A percentile compares a stretch with the other conserved stretches of the same genome.
phyloP scores from a whole-genome alignment of 345 rosid species.

The Gossypioides kirkii region DNA sequence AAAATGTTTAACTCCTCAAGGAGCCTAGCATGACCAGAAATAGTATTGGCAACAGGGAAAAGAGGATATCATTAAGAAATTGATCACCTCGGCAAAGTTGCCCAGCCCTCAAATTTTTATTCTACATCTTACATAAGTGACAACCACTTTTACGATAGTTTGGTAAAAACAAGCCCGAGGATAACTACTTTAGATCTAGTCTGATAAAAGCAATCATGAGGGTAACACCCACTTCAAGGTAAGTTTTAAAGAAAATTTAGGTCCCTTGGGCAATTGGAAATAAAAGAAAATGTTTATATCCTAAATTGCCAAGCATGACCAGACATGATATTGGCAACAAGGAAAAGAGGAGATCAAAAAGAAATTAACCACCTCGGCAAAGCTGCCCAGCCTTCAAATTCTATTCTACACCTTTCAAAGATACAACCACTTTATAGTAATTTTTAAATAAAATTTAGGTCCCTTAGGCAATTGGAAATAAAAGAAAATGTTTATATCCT shows the following conservation, averaged over 20 bases:
- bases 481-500: neutral
- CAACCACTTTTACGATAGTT: neutral
- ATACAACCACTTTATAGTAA: neutral
- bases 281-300: neutral
- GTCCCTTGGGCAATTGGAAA: slow-evolving; percentile 8
- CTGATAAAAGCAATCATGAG: neutral
- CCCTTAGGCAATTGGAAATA: slow-evolving; percentile 10
- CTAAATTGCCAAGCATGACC: neutral
- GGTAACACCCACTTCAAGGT: neutral
- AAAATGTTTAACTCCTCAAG: neutral
- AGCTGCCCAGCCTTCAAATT: slow-evolving; percentile 28
- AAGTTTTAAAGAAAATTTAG: neutral
- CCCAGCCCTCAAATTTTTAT: slow-evolving; percentile 10
- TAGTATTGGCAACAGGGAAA: slow-evolving; percentile 10
- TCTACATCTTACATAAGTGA: neutral
- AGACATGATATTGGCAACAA: neutral
- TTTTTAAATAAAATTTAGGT: neutral
- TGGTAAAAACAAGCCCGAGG: too few species aligned
- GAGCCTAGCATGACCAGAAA: slow-evolving; percentile 6
- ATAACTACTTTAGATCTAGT: neutral
- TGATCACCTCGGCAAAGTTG: slow-evolving; percentile 49
- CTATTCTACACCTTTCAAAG: neutral
- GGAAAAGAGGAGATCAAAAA: slow-evolving; percentile 5
- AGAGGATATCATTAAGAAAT: neutral
- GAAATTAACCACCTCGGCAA: slow-evolving; percentile 36